Base-by-base conservation (phyloP, 208 protist species). In the Leishmania arabica region DNA sequence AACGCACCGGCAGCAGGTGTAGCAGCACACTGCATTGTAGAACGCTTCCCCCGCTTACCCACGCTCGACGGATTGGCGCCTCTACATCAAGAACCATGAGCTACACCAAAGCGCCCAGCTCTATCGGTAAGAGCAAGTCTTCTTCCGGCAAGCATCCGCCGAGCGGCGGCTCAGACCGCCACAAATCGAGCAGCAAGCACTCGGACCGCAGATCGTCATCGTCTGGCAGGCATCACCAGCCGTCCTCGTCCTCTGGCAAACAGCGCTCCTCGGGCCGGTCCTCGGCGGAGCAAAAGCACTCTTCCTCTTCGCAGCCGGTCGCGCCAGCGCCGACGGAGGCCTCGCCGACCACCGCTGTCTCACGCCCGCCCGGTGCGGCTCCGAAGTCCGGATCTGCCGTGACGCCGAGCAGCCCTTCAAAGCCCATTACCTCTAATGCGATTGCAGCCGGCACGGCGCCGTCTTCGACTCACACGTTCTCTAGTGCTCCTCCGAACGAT, bases 261-360 rank as follows among this genome's bases (percentile, higher is more conserved):
- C 81, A 79, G 75, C 80, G 75, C 75, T 69, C 56, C 65, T 79
- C 74, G 73, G 60, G 65, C 72, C 24, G 65, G n/a, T 79, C 80
- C 27, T 75, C 79, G 62, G 42, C 27, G 40, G 68, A 72, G 27
- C 72, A 51, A 54, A 79, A 69, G 51, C 73, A 64, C 54, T 51
- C 75, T 1, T 54, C 66, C 37, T 58, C 54, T 17, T 47, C 75
- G n/a, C 70, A 78, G 69, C 72, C 53, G 72, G 53, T 3, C 24
- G 49, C 72, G n/a, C 9, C 31, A n/a, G 11, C 27, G 17, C 34
- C 72, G 9, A 11, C 11, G 31, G n/a, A 58, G 34, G 27, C 75
- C 34, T 45, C 75, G n/a, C 2, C 40, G 9, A 24, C 40, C 0
- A 31, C 40, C 66, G 40, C 75, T 27, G 56, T 49, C 13, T 40